Evolutionary conservation across 192 early-diverging fungal species (phyloP).

Genomic region (Physocladia obscura): DNA sequence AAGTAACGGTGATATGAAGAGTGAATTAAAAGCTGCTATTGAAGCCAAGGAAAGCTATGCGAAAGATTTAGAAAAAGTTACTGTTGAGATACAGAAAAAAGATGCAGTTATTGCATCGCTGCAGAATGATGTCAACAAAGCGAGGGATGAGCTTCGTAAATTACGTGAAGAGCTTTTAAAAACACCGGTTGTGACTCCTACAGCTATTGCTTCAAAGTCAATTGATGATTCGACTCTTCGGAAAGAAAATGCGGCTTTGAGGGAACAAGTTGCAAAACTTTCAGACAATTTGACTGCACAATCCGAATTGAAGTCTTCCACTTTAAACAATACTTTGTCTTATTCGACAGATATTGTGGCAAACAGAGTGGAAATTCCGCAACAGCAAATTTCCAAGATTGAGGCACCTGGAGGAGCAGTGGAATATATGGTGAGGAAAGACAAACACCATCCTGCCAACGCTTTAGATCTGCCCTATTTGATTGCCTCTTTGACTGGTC

Average conservation of each 20-base stretch:
- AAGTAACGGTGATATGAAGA: constrained; percentile 60
- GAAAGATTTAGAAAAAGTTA: constrained; percentile 58
- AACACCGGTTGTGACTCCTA: not conserved
- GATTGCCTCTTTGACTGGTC: constrained; percentile 27
- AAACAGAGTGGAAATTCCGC: not conserved
- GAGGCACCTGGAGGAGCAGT: not conserved
- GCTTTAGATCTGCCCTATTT: constrained; percentile 21
- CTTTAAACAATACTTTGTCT: not conserved
- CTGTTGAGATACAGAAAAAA: constrained; percentile 57
- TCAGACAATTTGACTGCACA: constrained; percentile 37
- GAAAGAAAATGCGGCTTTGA: constrained; percentile 67
- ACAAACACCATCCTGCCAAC: constrained; percentile 12
- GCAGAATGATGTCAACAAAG: constrained; percentile 52
- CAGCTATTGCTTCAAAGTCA: not conserved
- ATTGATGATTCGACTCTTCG: constrained; percentile 64
- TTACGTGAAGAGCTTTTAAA: constrained; percentile 47
- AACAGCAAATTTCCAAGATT: not conserved
- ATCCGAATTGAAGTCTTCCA: not conserved
- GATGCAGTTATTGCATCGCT: constrained; percentile 65
- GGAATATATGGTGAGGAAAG: constrained; percentile 27
- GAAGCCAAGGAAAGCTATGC: constrained; percentile 56
- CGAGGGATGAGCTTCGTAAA: constrained; percentile 67
- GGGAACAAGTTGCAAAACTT: constrained; percentile 69
- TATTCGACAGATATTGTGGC: not conserved
- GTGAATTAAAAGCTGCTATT: constrained; percentile 55